Base-by-base conservation (phyloP, 306 rosid genomes). In the Corylus heterophylla region DNA sequence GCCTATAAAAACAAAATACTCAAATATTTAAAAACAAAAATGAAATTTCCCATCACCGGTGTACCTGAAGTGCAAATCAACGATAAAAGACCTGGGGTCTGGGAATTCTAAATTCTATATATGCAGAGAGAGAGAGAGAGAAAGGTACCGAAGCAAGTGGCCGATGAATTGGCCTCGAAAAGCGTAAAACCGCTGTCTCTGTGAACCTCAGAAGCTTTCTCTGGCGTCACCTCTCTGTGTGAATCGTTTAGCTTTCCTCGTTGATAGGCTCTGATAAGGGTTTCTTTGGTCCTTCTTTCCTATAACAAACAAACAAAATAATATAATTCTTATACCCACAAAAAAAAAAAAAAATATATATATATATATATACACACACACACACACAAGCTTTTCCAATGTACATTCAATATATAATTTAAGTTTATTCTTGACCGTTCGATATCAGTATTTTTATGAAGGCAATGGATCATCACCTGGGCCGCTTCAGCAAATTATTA, bases 211-310 rank as follows among this genome's bases (percentile, higher is more conserved):
- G 69, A 31, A 17, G 75, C 68, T 69, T 42, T 67, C 31, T 14
- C 31, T 27, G 73, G 66, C 80, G 75, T 72, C 79, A 69, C 78
- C 49, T 59, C 54, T 35, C 35, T 16, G 88, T 54, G 7, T 29
- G 76, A 39, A 39, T n/a, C 16, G 18, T 67, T 67, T 75, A 56
- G 48, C 79, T 76, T 44, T 78, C 42, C 31, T 39, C 72, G 25
- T 22, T 69, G 85, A 66, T 85, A 76, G 86, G 71, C 78, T 69
- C 31, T 78, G 96, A 93, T 85, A 87, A 85, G 83, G 90, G 87
- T 83, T 80, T 84, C 88, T 88, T 89, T 89, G 97, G 92, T 84
- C 85, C 90, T 89, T 77, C 59, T 0, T 84, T 63, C 74, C 71
- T 81, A 4, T 20, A 18, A 84, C 85, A 80, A 81, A 74, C 85